Conservation (phyloP, 768 basidiomycete genomes). For the Leccinum imitatum region DNA sequence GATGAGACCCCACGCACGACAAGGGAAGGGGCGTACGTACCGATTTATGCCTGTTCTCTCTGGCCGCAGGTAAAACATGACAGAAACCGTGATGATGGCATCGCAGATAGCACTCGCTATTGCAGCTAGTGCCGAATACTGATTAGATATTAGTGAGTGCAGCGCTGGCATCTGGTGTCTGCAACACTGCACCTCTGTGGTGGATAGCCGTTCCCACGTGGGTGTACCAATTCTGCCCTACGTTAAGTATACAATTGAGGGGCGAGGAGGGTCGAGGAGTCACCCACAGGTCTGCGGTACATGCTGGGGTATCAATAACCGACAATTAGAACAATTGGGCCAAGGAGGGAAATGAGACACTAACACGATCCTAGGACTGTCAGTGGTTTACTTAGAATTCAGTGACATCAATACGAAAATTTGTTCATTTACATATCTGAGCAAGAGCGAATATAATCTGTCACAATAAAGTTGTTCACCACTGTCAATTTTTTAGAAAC, state of each 20-base stretch:
- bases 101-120: conserved; percentile 23
- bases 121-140: conserved; percentile 12
- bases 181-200: conserved; percentile 4
- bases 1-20: neutral
- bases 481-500: neutral
- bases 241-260: neutral
- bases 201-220: conserved; percentile 5
- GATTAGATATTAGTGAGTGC: neutral
- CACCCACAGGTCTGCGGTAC: conserved; percentile 8
- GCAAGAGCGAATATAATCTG: conserved; percentile 9
- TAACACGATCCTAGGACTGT: conserved; percentile 19
- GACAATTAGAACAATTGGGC: neutral
- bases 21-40: conserved; percentile 2
- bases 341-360: neutral
- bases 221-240: conserved; percentile 9
- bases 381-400: neutral
- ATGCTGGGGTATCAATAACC: conserved; percentile 2
- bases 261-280: neutral
- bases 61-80: conserved; percentile 16
- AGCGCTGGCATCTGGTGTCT: neutral
- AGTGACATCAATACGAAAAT: neutral
- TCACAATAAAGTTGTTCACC: neutral
- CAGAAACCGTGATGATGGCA: conserved; percentile 16
- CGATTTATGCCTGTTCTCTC: conserved; percentile 1
- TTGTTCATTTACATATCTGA: conserved; percentile 16